Conservation (phyloP, 2,329 filamentous ascomycete species). For the Allantophomopsis lycopodina region DNA sequence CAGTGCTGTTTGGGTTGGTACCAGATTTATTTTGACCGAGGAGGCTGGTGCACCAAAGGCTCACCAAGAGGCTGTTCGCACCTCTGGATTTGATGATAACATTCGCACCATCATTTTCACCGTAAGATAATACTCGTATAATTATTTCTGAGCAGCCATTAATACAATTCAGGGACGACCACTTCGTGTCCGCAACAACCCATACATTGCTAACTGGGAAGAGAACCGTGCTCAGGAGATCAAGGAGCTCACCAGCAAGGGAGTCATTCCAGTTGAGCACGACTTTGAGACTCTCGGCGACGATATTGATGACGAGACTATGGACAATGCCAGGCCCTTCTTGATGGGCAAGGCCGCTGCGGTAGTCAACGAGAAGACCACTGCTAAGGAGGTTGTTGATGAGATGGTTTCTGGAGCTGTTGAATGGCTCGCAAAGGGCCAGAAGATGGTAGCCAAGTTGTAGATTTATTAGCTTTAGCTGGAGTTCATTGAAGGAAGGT, state of each 20-base stretch:
- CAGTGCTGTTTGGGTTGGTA: slow-evolving; percentile 89
- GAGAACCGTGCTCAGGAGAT: slow-evolving; percentile 82
- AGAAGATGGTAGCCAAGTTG: slow-evolving; percentile 57
- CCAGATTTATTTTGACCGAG: slow-evolving; percentile 83
- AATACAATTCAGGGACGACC: slow-evolving; percentile 51
- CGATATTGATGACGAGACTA: slow-evolving; percentile 44
- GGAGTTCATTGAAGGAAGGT: too few species aligned
- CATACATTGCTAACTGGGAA: slow-evolving; percentile 95
- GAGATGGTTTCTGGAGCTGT: slow-evolving; percentile 83
- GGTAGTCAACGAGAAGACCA: slow-evolving; percentile 85
- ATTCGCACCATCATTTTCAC: slow-evolving; percentile 98
- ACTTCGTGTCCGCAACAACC: slow-evolving; percentile 82
- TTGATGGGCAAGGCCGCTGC: slow-evolving; percentile 96
- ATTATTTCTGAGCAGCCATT: not conserved
- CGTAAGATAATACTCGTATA: slow-evolving; percentile 15
- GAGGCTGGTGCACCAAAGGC: slow-evolving; percentile 88
- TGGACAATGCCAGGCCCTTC: slow-evolving; percentile 85
- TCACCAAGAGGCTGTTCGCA: slow-evolving; percentile 91
- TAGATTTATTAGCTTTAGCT: slow-evolving; percentile 18
- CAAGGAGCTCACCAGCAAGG: slow-evolving; percentile 79
- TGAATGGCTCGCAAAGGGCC: slow-evolving; percentile 52
- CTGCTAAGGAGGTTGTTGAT: slow-evolving; percentile 82
- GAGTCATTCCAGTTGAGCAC: slow-evolving; percentile 83
- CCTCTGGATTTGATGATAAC: slow-evolving; percentile 88
- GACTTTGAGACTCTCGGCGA: slow-evolving; percentile 80